Conservation (phyloP, 495 filamentous ascomycete genomes). For the Penicillium nucicola region DNA sequence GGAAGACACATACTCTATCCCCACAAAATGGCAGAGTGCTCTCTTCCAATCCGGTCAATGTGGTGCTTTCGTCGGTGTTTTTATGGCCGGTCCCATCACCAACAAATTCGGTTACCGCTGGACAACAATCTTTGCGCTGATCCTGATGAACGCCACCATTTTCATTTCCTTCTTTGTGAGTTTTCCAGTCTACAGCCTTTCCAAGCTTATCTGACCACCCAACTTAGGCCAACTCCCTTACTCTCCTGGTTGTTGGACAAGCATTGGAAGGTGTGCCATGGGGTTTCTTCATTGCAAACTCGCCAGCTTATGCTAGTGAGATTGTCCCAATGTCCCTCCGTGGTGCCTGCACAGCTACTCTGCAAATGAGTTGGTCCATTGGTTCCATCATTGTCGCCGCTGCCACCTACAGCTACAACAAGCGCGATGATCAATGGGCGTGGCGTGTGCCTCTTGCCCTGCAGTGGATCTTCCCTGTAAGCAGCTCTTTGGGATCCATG, state of each 20-base stretch:
- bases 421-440: conserved; percentile 48
- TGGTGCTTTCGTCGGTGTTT: conserved; percentile 66
- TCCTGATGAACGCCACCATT: conserved; percentile 58
- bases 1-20: conserved; percentile 13
- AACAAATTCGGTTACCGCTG: conserved; percentile 63
- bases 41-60: conserved; percentile 34
- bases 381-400: conserved; percentile 67
- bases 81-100: conserved; percentile 64
- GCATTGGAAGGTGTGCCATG: conserved; percentile 70
- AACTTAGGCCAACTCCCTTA: conserved; percentile 50
- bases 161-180: conserved; percentile 64
- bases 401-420: conserved; percentile 57
- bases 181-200: not conserved
- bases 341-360: conserved; percentile 62
- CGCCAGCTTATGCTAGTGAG: conserved; percentile 70
- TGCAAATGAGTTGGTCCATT: conserved; percentile 73
- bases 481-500: not conserved
- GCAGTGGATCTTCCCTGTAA: conserved; percentile 74
- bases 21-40: conserved; percentile 35
- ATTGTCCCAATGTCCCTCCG: conserved; percentile 63
- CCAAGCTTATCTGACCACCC: not conserved
- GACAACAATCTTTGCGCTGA: conserved; percentile 60
- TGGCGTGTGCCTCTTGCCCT: conserved; percentile 61
- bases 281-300: conserved; percentile 72
- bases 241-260: conserved; percentile 60